Conservation (phyloP, 192 early-diverging fungal genomes). For the Coemansia sp. region DNA sequence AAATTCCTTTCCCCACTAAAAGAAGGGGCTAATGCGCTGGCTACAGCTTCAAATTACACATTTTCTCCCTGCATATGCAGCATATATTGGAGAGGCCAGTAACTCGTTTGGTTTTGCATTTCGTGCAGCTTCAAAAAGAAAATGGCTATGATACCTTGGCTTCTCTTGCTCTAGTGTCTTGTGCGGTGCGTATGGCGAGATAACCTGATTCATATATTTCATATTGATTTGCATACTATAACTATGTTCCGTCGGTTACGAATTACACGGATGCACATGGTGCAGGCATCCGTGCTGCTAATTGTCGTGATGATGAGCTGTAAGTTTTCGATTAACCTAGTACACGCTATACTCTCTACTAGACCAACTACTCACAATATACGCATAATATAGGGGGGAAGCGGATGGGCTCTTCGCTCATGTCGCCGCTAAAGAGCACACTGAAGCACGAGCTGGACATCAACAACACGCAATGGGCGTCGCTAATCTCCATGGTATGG, state of each 20-base stretch:
- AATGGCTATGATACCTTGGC: neutral
- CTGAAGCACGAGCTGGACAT: constrained; percentile 54
- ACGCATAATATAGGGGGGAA: constrained; percentile 40
- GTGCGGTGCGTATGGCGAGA: neutral
- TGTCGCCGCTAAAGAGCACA: constrained; percentile 54
- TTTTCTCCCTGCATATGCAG: constrained; percentile 3
- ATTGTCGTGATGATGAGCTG: constrained; percentile 54
- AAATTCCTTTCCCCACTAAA: neutral
- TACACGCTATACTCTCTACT: too few species aligned
- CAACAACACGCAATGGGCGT: constrained; percentile 55
- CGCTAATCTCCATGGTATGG: constrained; percentile 54
- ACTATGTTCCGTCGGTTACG: constrained; percentile 10
- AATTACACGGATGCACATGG: constrained; percentile 43
- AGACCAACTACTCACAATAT: too few species aligned
- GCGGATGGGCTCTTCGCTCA: constrained; percentile 52
- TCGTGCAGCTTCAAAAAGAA: neutral
- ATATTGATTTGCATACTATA: neutral
- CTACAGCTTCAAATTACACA: neutral
- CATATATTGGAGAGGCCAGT: neutral
- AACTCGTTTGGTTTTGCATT: neutral
- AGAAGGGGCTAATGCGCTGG: neutral
- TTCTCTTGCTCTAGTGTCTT: neutral
- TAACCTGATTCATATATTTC: neutral
- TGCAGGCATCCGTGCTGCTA: constrained; percentile 44
- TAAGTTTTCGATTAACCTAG: constrained; percentile 11